phyloP scores from a whole-genome alignment of 1,139 yeast species.

The Kurtzmaniella quercitrusa region DNA sequence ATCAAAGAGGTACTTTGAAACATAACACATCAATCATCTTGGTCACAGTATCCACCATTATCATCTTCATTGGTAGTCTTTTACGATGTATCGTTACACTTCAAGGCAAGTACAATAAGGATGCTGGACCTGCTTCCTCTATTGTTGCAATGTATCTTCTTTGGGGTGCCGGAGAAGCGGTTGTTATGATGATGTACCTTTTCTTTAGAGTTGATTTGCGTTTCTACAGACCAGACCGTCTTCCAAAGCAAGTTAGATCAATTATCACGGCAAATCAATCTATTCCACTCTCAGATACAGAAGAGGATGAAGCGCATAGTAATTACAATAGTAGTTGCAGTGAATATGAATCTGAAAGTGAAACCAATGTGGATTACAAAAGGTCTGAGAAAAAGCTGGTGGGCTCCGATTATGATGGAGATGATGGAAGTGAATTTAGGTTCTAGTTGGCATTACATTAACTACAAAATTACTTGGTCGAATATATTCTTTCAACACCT shows the following conservation, averaged over 20 bases:
- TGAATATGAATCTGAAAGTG: slow-evolving; percentile 3
- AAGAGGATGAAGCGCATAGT: slow-evolving; percentile 5
- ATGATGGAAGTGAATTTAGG: not conserved
- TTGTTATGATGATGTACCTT: slow-evolving; percentile 33
- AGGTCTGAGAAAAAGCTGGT: slow-evolving; percentile 7
- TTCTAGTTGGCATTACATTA: slow-evolving; percentile 22
- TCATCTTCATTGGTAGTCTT: slow-evolving; percentile 54
- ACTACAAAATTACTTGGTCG: too few relatives aligned
- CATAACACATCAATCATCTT: slow-evolving; percentile 48
- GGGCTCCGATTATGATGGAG: not conserved
- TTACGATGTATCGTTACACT: slow-evolving; percentile 57
- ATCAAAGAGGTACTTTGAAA: slow-evolving; percentile 41
- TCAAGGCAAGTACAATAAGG: slow-evolving; percentile 19
- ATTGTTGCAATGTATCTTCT: slow-evolving; percentile 61
- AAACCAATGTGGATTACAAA: slow-evolving; percentile 8
- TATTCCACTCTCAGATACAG: slow-evolving; percentile 4
- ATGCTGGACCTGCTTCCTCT: slow-evolving; percentile 18
- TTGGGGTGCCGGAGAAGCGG: slow-evolving; percentile 45
- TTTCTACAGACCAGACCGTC: slow-evolving; percentile 44
- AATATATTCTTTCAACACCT: too few relatives aligned
- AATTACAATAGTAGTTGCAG: slow-evolving; percentile 6
- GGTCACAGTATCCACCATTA: slow-evolving; percentile 46
- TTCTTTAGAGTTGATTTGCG: slow-evolving; percentile 44
- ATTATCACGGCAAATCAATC: slow-evolving; percentile 5
- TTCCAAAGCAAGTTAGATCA: slow-evolving; percentile 19